Percentiles rank a stretch among this genome's conserved stretches.
phyloP scores from a whole-genome alignment of 805 yeast genomes.

The Metschnikowia borealis region DNA sequence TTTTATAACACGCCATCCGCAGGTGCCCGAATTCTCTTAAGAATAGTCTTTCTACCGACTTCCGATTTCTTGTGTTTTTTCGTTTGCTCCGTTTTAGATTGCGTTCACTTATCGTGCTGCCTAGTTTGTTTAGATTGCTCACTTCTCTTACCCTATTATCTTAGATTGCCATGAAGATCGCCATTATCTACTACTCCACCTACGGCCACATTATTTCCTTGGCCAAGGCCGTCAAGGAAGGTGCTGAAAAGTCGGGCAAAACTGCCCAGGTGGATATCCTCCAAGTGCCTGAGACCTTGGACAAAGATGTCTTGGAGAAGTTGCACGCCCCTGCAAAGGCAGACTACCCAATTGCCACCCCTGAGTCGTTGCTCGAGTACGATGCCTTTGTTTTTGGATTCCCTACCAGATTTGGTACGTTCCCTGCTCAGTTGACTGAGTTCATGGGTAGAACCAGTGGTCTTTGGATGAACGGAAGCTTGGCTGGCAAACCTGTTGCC shows the following conservation, averaged over 20 bases:
- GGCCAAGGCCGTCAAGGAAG: constrained; percentile 18
- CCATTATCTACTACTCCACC: constrained; percentile 18
- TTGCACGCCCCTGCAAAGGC: constrained; percentile 20
- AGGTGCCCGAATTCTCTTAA: not conserved
- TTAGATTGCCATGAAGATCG: constrained; percentile 15
- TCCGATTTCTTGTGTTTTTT: no score
- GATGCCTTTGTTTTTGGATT: constrained; percentile 20
- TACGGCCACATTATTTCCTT: constrained; percentile 17
- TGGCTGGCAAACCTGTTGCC: constrained; percentile 39
- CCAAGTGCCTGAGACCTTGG: constrained; percentile 44
- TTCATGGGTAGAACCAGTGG: constrained; percentile 21
- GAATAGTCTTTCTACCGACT: no score
- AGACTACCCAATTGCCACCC: constrained; percentile 19
- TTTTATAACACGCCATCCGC: not conserved
- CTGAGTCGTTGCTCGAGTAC: constrained; percentile 18
- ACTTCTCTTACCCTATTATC: no score
- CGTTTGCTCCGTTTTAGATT: no score
- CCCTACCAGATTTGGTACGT: constrained; percentile 20
- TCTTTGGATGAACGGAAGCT: constrained; percentile 19
- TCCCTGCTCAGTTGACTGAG: constrained; percentile 21
- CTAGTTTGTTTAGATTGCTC: no score
- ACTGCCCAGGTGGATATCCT: constrained; percentile 52
- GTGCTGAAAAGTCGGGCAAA: constrained; percentile 14
- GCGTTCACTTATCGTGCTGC: no score
- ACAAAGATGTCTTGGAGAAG: constrained; percentile 17